Percentiles rank a stretch among this genome's conserved stretches.
Evolutionary conservation across 805 yeast species (phyloP).

Genomic region (Starmera amethionina): DNA sequence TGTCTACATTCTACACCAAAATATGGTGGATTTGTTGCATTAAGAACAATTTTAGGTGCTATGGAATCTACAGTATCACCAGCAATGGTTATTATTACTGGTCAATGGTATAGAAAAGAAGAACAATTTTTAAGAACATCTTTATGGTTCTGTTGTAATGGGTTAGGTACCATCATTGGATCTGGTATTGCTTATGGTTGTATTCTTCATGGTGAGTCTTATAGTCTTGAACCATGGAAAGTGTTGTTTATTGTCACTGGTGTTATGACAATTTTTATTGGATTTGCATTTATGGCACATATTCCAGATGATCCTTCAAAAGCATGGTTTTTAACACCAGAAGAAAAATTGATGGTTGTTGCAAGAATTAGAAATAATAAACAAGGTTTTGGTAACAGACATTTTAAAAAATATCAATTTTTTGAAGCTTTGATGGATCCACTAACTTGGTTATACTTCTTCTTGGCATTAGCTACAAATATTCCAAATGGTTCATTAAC

Average conservation of each 20-base stretch:
- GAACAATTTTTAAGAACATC: conserved; percentile 23
- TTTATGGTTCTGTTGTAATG: conserved; percentile 22
- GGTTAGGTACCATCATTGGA: conserved; percentile 30
- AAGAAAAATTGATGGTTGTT: conserved; percentile 31
- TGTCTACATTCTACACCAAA: conserved; percentile 42
- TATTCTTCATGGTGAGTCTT: conserved; percentile 20
- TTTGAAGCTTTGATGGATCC: conserved; percentile 22
- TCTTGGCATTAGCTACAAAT: conserved; percentile 21
- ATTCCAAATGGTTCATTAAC: conserved; percentile 37
- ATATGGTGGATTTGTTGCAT: conserved; percentile 28
- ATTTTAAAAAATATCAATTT: conserved; percentile 28
- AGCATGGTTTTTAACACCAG: conserved; percentile 28
- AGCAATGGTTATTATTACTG: conserved; percentile 11
- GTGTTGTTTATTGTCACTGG: conserved; percentile 45
- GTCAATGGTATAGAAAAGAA: conserved; percentile 13
- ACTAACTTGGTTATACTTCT: conserved; percentile 30
- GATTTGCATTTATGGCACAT: conserved; percentile 28
- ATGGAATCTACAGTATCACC: conserved; percentile 33
- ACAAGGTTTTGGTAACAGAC: conserved; percentile 33
- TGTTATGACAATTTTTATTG: conserved; percentile 36
- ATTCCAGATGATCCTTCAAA: conserved; percentile 39
- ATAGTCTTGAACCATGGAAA: conserved; percentile 39
- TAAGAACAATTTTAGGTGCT: conserved; percentile 41
- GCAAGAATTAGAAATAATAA: conserved; percentile 34
- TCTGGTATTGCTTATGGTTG: conserved; percentile 37